Base-by-base conservation (phyloP, 2,329 filamentous ascomycete species). In the Aureobasidium sp. region DNA sequence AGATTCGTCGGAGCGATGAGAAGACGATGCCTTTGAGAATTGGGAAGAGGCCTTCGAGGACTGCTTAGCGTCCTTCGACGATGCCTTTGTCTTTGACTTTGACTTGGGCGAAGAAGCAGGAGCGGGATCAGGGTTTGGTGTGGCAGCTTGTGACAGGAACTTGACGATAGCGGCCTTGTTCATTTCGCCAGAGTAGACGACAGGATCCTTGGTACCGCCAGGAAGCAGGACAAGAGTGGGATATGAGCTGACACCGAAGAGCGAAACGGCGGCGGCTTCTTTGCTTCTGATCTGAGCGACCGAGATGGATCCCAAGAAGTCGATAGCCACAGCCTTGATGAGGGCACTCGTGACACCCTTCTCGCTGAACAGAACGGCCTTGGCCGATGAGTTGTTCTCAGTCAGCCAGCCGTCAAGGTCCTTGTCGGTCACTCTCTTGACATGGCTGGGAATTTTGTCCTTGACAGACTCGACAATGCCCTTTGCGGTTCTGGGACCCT, bases 301-400 rank as follows among this genome's bases (percentile, higher is more conserved):
- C 3, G 83, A 81, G 65, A 97, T 85, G 62, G 85, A 84, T 39
- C 87, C 91, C 29, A 94, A 81, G 75, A 93, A 99, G 72, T 97
- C 94, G 69, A 97, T 91, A 7, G 94, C 92, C 60, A 97, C 75
- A 64, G 91, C 87, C 74, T 89, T 89, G 66, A 97, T 77, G 27
- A 96, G 80, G 12, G 91, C 85, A 72, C 90, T 93, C 0, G 90
- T 93, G 6, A 88, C 87, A 25, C 91, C 91, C 79, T 97, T 99
- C 62, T 96, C 90, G 2, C 90, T 95, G 76, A 99, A 97, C 3
- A 99, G 79, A 37, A 99, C 85, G 0, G 89, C 92, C 79, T 96
- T 97, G 55, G 91, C 84, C 14, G 81, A 83, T 22, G 88, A 84
- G 64, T 86, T 87, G 48, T 84, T 82, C 63, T 83, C 81, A 11